A percentile compares a stretch with the other conserved stretches of the same genome.
Conservation (phyloP, 2,329 filamentous ascomycete genomes). For the Diplodia intermedia region DNA sequence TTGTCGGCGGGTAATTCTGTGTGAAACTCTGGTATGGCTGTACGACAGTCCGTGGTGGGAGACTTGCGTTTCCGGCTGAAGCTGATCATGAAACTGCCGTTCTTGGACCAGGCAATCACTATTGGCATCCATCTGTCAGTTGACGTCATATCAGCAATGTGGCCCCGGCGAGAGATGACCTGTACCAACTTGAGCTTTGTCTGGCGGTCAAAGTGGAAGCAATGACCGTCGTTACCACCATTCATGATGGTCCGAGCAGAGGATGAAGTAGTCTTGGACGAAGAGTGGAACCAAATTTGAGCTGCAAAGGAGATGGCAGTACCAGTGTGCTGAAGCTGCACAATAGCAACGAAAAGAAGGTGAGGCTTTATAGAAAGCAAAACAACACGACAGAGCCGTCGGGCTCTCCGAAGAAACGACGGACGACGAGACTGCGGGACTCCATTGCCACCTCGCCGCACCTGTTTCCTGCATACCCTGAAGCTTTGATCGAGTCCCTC, state of each 20-base stretch:
- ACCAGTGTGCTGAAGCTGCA: neutral
- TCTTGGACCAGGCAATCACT: neutral
- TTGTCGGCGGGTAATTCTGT: too few relatives aligned
- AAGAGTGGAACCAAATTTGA: neutral
- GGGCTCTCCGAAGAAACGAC: neutral
- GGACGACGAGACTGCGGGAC: neutral
- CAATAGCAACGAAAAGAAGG: neutral
- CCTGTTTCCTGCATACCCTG: neutral
- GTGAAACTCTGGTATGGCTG: too few relatives aligned
- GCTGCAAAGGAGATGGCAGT: neutral
- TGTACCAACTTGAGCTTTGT: neutral
- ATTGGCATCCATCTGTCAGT: neutral
- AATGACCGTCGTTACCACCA: neutral
- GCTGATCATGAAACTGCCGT: neutral
- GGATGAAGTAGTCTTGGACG: accelerated
- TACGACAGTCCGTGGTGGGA: too few relatives aligned
- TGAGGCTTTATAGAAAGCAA: neutral
- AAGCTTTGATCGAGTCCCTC: neutral
- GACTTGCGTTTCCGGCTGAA: neutral
- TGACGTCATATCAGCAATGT: neutral
- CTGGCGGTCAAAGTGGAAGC: neutral
- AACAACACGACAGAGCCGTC: neutral
- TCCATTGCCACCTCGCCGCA: neutral
- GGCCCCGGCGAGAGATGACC: neutral
- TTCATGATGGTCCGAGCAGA: neutral